Conservation (phyloP, 768 basidiomycete genomes). For the Suillus subalutaceus region DNA sequence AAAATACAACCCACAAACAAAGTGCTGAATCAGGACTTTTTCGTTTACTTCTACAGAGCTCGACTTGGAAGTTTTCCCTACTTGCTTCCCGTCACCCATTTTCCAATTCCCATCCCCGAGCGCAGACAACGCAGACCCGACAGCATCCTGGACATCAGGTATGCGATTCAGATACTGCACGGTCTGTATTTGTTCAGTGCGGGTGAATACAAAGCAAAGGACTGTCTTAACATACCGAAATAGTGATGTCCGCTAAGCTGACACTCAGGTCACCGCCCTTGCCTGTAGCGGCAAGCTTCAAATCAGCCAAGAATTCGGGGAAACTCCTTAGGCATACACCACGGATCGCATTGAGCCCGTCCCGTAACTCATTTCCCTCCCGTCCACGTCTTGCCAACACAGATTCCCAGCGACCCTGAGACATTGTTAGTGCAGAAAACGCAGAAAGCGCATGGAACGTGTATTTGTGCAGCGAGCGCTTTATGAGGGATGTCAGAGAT, state of each 20-base stretch:
- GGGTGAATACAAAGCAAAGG: neutral
- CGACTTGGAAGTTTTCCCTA: conserved; percentile 49
- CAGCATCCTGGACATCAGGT: conserved; percentile 70
- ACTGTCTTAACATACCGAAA: conserved; percentile 42
- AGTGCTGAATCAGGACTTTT: conserved; percentile 70
- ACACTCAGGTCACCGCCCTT: conserved; percentile 60
- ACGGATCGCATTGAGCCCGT: conserved; percentile 64
- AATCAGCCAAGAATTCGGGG: conserved; percentile 80
- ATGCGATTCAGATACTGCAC: conserved; percentile 70
- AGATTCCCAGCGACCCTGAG: conserved; percentile 70
- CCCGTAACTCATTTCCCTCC: conserved; percentile 70
- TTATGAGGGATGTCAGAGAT: conserved; percentile 66
- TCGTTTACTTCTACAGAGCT: conserved; percentile 54
- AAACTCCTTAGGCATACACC: conserved; percentile 79
- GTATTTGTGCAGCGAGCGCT: conserved; percentile 77
- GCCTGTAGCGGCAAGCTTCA: conserved; percentile 62
- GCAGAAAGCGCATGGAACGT: conserved; percentile 79
- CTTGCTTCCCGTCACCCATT: conserved; percentile 82
- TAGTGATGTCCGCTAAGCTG: conserved; percentile 62
- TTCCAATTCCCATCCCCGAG: conserved; percentile 91
- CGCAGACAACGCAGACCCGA: conserved; percentile 62
- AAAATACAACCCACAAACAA: conserved; percentile 55
- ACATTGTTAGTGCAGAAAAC: conserved; percentile 58
- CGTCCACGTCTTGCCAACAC: conserved; percentile 56
- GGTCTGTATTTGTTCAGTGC: conserved; percentile 46